Conservation (phyloP, 2,329 filamentous ascomycete species). For the Pestalotiopsis sp. region DNA sequence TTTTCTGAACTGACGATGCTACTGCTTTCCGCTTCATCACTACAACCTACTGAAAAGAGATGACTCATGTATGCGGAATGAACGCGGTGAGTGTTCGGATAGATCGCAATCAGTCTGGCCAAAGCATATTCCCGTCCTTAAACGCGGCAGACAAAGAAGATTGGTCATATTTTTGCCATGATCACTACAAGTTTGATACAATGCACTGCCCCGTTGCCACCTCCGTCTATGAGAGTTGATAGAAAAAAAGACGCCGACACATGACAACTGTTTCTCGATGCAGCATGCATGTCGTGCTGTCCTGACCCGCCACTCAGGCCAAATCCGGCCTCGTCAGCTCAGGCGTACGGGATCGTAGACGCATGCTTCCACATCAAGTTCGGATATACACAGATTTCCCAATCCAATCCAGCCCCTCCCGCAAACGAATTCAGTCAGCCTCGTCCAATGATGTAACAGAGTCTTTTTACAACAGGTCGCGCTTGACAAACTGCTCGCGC, state of each 20-base stretch:
- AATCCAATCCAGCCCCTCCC: not conserved
- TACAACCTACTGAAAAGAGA: not conserved
- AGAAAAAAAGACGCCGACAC: constrained; percentile 10
- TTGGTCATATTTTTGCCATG: not conserved
- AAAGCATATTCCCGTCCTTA: not conserved
- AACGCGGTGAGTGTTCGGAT: not conserved
- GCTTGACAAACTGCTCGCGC: constrained; percentile 93
- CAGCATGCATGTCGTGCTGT: constrained; percentile 4
- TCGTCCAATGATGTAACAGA: not conserved
- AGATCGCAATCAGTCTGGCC: not conserved
- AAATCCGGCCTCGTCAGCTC: not conserved
- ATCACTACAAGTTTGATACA: constrained; percentile 13
- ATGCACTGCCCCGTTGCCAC: constrained; percentile 9
- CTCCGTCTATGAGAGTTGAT: constrained; percentile 15
- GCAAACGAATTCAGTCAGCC: not conserved
- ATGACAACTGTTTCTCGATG: constrained; percentile 2
- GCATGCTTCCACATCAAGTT: not conserved
- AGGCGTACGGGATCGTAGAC: not conserved
- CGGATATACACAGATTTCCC: constrained; percentile 15
- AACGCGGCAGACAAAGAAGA: not conserved
- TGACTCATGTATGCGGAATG: not conserved
- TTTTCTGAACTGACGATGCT: not conserved
- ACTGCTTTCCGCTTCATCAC: not conserved
- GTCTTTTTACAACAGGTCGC: constrained; percentile 79
- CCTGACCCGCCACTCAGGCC: not conserved